Conservation (phyloP, 202 grass and related monocot genomes). For the Saccharum hybrid region DNA sequence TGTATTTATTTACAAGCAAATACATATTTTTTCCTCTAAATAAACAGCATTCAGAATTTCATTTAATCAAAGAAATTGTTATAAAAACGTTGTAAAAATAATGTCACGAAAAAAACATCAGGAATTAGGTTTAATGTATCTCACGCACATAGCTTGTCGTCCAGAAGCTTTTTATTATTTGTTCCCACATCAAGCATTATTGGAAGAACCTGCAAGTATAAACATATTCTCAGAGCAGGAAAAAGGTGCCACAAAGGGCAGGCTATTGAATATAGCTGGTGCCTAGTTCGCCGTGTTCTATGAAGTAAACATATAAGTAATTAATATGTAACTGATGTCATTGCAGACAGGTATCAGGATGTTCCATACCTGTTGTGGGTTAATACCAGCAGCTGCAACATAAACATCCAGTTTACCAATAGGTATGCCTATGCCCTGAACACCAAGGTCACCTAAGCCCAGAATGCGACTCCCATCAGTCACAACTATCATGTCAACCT, state of each 20-base stretch:
- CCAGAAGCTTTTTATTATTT: slow-evolving; percentile 89
- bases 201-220: slow-evolving; percentile 73
- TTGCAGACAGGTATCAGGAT: neutral
- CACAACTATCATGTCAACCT: slow-evolving; percentile 99
- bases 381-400: slow-evolving; percentile 95
- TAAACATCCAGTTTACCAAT: slow-evolving; percentile 99
- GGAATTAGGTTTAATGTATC: slow-evolving; percentile 40
- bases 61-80: slow-evolving; percentile 21
- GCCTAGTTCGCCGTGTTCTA: neutral
- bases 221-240: slow-evolving; percentile 14
- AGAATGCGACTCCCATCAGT: slow-evolving; percentile 96
- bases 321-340: neutral
- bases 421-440: slow-evolving; percentile 98
- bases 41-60: slow-evolving; percentile 20
- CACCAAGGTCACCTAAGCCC: slow-evolving; percentile 96
- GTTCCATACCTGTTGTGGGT: slow-evolving; percentile 79
- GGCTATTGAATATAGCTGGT: slow-evolving; percentile 3
- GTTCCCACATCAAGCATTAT: slow-evolving; percentile 96
- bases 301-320: neutral
- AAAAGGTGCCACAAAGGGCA: slow-evolving; percentile 2
- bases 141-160: slow-evolving; percentile 96
- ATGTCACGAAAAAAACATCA: neutral
- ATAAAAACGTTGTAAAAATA: neutral
- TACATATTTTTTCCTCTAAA: neutral
- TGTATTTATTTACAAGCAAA: slow-evolving; percentile 29